phyloP scores from a whole-genome alignment of 192 early-diverging fungal genomes.

The Chytriomyces sp. region DNA sequence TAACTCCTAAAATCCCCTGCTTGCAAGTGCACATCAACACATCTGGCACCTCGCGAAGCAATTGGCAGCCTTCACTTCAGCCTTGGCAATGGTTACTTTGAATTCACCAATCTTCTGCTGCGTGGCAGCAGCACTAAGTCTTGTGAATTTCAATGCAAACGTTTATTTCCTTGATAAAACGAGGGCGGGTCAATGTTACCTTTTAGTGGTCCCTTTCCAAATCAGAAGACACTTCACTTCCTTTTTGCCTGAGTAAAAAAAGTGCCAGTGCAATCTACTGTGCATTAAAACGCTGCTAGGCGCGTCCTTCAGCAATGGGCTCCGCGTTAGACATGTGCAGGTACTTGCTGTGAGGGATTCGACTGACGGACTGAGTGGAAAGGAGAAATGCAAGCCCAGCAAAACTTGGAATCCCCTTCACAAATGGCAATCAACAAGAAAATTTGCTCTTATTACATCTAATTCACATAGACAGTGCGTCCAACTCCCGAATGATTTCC shows the following conservation, averaged over 20 bases:
- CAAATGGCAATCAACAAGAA: no score
- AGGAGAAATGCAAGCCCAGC: no score
- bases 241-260: no score
- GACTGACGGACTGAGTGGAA: no score
- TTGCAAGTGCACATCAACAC: slow-evolving; percentile 86
- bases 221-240: no score
- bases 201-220: no score
- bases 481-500: no score
- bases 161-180: slow-evolving; percentile 80
- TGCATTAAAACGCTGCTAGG: not conserved
- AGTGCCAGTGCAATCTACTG: not conserved
- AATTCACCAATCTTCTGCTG: slow-evolving; percentile 86
- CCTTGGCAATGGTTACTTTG: slow-evolving; percentile 88
- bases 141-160: slow-evolving; percentile 78
- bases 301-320: not conserved
- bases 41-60: slow-evolving; percentile 91
- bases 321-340: not conserved
- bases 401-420: no score
- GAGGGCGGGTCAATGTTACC: not conserved
- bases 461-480: no score
- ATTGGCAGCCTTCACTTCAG: slow-evolving; percentile 76
- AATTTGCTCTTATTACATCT: no score
- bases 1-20: slow-evolving; percentile 74
- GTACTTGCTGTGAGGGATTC: no score
- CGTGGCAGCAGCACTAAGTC: slow-evolving; percentile 82